phyloP scores from a whole-genome alignment of 179 eudicot species.

The Spinacia oleracea region DNA sequence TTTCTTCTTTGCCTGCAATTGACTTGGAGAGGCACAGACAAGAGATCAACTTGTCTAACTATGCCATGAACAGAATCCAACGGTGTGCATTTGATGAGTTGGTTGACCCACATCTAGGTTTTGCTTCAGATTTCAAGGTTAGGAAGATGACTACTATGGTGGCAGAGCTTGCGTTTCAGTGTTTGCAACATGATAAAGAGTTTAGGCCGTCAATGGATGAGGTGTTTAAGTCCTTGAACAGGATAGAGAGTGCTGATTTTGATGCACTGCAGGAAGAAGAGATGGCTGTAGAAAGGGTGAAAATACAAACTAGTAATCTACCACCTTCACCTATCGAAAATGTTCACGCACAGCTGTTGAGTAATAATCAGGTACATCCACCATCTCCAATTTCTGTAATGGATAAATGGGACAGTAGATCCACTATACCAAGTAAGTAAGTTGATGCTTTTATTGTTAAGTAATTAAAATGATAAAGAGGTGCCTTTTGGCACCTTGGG shows the following conservation, averaged over 20 bases:
- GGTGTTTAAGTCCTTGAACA: constrained; percentile 41
- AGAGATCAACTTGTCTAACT: constrained; percentile 68
- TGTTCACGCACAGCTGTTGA: constrained; percentile 35
- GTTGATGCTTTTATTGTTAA: not conserved
- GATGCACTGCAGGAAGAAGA: constrained; percentile 27
- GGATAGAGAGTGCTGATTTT: constrained; percentile 37
- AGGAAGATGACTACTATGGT: constrained; percentile 59
- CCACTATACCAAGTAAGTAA: constrained; percentile 32
- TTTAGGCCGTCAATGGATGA: constrained; percentile 77
- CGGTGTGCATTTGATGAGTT: constrained; percentile 45
- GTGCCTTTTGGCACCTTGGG: not conserved
- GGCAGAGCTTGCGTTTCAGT: constrained; percentile 69
- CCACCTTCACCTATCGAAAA: constrained; percentile 35
- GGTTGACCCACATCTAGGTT: constrained; percentile 58
- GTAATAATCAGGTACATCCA: constrained; percentile 14
- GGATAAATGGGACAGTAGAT: constrained; percentile 40
- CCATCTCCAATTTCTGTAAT: constrained; percentile 39
- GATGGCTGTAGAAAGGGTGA: constrained; percentile 15
- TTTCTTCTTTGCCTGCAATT: constrained; percentile 74
- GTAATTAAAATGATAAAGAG: not conserved
- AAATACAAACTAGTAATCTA: not conserved
- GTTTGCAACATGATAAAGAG: constrained; percentile 67
- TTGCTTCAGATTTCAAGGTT: constrained; percentile 40
- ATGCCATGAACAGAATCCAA: constrained; percentile 65
- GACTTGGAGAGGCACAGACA: constrained; percentile 50